Base-by-base conservation (phyloP, 192 early-diverging fungal species). In the Mortierella antarctica region DNA sequence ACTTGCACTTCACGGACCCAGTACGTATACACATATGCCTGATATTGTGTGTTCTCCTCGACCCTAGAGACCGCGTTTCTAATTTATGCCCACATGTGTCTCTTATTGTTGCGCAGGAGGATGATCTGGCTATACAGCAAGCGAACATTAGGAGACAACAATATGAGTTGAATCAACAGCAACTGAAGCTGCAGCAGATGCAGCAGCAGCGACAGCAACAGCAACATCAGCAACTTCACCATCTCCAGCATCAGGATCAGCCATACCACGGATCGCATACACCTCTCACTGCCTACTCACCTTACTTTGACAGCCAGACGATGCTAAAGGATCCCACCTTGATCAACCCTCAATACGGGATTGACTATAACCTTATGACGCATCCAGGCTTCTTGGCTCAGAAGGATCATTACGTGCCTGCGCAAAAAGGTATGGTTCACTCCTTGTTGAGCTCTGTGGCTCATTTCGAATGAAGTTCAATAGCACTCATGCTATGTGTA, bases 181-280 rank as follows among this genome's bases (percentile, higher is more conserved):
- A 88, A 42, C 63, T 87, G 15, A 87, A 90, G 49, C 57, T 86
- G 31, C 88, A 89, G 62, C 86, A 87, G 40, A 61, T 86, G 49
- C 82, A 88, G 42, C 66, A 76, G 45, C 71, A 77, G 23, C 72
- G 64, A 52, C 70, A 53, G 49, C 83, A 60, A 57, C 70, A 53
- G 49, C 83, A 45, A 1, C 64, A 56, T 11, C 70, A 69, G 14
- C 63, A 70, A 45, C 63, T 72, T 39, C 69, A 82, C 8, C 80
- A 77, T 48, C 77, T 63, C 0, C 71, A 54, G 17, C 57, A 70
- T 44, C 62, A 64, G 23, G 46, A 70, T 46, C 62, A 82, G 8
- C 52, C 65, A 11, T 52, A 64, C 65, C 72, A 74, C 57, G 65
- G 76, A 65, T 85, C 82, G 7, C 70, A 85, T 54, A 70, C 81